These are phyloP conservation scores for Neonothopanus nambi DNA, from an alignment of 1,284 basidiomycete species.

Conservation along the genomic window DNA sequence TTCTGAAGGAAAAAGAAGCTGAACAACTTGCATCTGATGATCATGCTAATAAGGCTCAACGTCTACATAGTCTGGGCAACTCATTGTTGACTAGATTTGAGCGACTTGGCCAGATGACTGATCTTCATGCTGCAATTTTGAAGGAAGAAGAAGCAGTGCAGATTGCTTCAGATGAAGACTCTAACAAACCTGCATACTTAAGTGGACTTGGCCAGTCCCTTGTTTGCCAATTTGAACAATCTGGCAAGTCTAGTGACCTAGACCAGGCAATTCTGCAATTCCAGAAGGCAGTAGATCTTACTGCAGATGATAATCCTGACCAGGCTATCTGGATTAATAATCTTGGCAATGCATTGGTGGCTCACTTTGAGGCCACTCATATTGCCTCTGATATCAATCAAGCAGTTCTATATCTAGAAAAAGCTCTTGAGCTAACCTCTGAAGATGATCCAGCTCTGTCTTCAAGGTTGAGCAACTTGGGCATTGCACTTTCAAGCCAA, in stretches of 20 bases:
- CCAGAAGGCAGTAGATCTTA: not conserved
- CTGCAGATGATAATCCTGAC: not conserved
- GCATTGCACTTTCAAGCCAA: not conserved
- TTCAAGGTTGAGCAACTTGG: not conserved
- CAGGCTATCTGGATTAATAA: not conserved
- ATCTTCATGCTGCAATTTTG: not conserved
- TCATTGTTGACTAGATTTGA: not conserved
- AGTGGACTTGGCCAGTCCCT: not conserved
- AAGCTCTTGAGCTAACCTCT: not conserved
- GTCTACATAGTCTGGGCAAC: not conserved
- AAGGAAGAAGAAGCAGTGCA: not conserved
- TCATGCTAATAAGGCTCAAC: not conserved
- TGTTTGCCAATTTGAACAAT: not conserved
- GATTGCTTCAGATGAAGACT: not conserved
- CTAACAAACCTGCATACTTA: not conserved
- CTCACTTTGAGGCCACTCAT: not conserved
- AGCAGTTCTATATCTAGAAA: not conserved
- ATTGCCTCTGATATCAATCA: not conserved
- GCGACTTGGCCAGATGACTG: not conserved
- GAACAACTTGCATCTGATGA: not conserved
- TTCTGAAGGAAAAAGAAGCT: constrained; percentile 13
- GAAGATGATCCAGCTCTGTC: not conserved
- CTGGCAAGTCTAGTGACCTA: not conserved
- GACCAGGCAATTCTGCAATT: not conserved
- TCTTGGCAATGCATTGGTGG: not conserved